Conservation (phyloP, 2,329 filamentous ascomycete species). For the Chaetoscypha palmicola region DNA sequence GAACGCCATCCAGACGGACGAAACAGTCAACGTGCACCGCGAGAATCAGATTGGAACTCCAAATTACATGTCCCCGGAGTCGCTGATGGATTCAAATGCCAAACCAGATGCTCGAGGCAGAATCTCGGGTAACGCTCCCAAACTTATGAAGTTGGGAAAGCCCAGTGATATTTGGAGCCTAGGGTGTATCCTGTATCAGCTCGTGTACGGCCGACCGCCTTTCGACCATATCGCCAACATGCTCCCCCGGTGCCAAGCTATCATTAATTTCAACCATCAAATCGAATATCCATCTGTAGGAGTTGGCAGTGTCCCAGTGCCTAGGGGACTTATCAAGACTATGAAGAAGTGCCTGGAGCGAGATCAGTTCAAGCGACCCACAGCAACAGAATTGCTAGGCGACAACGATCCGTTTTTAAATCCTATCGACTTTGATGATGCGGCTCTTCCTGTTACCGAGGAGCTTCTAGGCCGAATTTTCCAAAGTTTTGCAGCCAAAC, state of each 20-base stretch:
- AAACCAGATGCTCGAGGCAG: slow-evolving; percentile 32
- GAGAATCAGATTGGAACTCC: slow-evolving; percentile 93
- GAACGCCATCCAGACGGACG: slow-evolving; percentile 89
- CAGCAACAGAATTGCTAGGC: slow-evolving; percentile 54
- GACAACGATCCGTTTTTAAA: slow-evolving; percentile 57
- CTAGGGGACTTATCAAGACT: slow-evolving; percentile 51
- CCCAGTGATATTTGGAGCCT: slow-evolving; percentile 94
- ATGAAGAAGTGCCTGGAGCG: slow-evolving; percentile 57
- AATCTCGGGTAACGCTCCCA: slow-evolving; percentile 41
- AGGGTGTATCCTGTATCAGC: slow-evolving; percentile 94
- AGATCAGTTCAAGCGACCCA: slow-evolving; percentile 55
- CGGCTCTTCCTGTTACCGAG: slow-evolving; percentile 53
- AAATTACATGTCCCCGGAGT: slow-evolving; percentile 98
- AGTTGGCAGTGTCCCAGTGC: slow-evolving; percentile 57
- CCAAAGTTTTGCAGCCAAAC: slow-evolving; percentile 54
- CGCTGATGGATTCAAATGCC: slow-evolving; percentile 77
- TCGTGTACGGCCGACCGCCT: slow-evolving; percentile 94
- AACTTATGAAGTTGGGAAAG: slow-evolving; percentile 92
- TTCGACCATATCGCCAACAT: slow-evolving; percentile 88
- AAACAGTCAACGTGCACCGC: slow-evolving; percentile 95
- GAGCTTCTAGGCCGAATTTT: slow-evolving; percentile 56
- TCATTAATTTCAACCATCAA: slow-evolving; percentile 68
- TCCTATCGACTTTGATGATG: slow-evolving; percentile 48
- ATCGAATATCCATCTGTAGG: slow-evolving; percentile 68
- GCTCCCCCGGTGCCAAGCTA: slow-evolving; percentile 79